phyloP scores from a whole-genome alignment of 768 basidiomycete genomes.

The Scleroderma bovista region DNA sequence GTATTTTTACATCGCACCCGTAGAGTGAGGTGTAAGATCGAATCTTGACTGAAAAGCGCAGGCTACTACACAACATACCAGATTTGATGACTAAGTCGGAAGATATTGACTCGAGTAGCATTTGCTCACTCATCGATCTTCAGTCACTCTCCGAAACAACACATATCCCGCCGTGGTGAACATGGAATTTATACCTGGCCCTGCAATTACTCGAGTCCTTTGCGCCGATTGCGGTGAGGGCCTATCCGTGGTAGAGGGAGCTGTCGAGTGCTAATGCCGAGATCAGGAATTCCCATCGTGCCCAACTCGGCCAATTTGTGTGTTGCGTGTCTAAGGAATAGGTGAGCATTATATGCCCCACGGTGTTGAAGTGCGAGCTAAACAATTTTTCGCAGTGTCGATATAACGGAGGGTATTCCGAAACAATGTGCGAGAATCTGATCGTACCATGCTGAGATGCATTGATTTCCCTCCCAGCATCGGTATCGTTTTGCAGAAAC shows the following conservation, averaged over 20 bases:
- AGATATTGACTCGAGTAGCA: too few relatives aligned
- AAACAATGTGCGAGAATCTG: constrained; percentile 67
- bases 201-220: constrained; percentile 75
- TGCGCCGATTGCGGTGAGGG: constrained; percentile 82
- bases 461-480: constrained; percentile 41
- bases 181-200: constrained; percentile 78
- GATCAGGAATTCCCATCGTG: constrained; percentile 73
- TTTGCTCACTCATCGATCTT: not conserved
- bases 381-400: constrained; percentile 49
- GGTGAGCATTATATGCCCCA: constrained; percentile 42
- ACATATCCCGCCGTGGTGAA: not conserved
- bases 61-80: too few relatives aligned
- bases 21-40: too few relatives aligned
- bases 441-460: not conserved
- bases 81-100: too few relatives aligned
- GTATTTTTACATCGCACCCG: too few relatives aligned
- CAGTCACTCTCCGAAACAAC: too few relatives aligned
- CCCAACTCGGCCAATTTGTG: constrained; percentile 93
- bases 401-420: constrained; percentile 97
- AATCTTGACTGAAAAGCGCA: too few relatives aligned
- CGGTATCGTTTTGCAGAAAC: constrained; percentile 89
- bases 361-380: not conserved
- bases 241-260: not conserved
- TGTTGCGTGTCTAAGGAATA: constrained; percentile 83
- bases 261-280: not conserved